A percentile compares a stretch with the other conserved stretches of the same genome.
Conservation (phyloP, 306 rosid genomes). For the Neltuma alba region DNA sequence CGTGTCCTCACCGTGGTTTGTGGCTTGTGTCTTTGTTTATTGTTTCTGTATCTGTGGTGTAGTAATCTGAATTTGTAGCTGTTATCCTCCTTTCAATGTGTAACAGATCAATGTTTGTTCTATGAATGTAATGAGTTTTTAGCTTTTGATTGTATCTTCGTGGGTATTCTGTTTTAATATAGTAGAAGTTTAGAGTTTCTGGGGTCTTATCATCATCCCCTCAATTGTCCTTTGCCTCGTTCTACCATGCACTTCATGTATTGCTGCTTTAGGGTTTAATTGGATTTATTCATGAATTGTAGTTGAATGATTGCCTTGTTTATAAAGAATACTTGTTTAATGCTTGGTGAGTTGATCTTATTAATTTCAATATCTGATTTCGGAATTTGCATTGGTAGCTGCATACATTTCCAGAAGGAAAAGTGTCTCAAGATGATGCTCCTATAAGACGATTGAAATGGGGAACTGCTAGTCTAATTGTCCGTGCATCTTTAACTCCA, state of each 20-base stretch:
- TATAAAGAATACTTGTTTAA: not conserved
- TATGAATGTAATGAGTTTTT: too few relatives aligned
- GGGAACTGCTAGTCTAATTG: slow-evolving; percentile 97
- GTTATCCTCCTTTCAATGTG: too few relatives aligned
- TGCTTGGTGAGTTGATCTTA: not conserved
- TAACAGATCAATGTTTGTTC: too few relatives aligned
- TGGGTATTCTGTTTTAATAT: too few relatives aligned
- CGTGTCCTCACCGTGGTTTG: too few relatives aligned
- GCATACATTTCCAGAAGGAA: slow-evolving; percentile 97
- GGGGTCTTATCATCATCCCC: too few relatives aligned
- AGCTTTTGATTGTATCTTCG: too few relatives aligned
- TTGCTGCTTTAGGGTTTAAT: not conserved
- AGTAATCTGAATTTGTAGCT: too few relatives aligned
- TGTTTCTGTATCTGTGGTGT: too few relatives aligned
- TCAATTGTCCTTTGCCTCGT: not conserved
- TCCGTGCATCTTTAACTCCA: slow-evolving; percentile 79
- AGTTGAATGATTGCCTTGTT: not conserved
- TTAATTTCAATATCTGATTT: slow-evolving; percentile 19
- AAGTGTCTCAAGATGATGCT: slow-evolving; percentile 77
- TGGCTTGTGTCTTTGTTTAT: too few relatives aligned
- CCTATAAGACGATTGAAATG: slow-evolving; percentile 85
- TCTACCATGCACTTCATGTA: not conserved
- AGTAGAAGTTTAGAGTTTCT: too few relatives aligned
- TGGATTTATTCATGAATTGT: not conserved
- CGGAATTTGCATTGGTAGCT: slow-evolving; percentile 50